Base-by-base conservation (phyloP, 352 stramenopile genomes). In the Peronosclerospora sorghi region DNA sequence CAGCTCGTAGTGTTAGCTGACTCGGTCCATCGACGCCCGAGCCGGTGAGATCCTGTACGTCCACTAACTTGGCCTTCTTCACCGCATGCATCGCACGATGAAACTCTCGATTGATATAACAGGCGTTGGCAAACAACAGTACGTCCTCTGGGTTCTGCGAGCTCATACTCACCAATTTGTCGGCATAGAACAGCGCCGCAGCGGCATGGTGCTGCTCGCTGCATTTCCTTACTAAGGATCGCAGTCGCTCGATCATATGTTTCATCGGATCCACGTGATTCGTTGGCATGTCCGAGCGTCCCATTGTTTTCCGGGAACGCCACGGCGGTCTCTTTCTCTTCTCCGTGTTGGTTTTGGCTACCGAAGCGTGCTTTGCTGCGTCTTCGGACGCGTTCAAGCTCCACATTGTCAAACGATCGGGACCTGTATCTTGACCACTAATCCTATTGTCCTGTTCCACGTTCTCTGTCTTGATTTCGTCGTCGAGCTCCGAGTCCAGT, bases 81-180 rank as follows among this genome's bases (percentile, higher is more conserved):
- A 94, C 58, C 12, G 68, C 51, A 48, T 89, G 73, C 38, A 92
- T 88, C 13, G 80, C 73, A 24, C 78, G 73, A 41, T 92, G 69
- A 39, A 70, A 90, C 44, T 94, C 66, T 12, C 56, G 51, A 19
- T 78, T 83, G 9, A 58, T 13, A 18, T 72, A 91, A 43, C 77
- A 92, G 10, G 74, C 68, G 37, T 87, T 62, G 4, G 79, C 79
- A 42, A 92, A 86, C 23, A 94, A 52, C 34, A 94, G 61, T 40
- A 77, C 69, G 39, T 90, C 78, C 2, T 40, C 29, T 1, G 68
- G 50, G 21, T 78, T 47, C 1, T 17, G 35, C 0, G 68, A 54
- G 9, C 73, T 82, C 24, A 88, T 69, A n/a, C 74, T 64, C 48
- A 67, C 39, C 20, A 90, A 48, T 60, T 91, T 91, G 41, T 91